Evolutionary conservation across 441 rosid species (phyloP).

Genomic region (Pelargonium australe): DNA sequence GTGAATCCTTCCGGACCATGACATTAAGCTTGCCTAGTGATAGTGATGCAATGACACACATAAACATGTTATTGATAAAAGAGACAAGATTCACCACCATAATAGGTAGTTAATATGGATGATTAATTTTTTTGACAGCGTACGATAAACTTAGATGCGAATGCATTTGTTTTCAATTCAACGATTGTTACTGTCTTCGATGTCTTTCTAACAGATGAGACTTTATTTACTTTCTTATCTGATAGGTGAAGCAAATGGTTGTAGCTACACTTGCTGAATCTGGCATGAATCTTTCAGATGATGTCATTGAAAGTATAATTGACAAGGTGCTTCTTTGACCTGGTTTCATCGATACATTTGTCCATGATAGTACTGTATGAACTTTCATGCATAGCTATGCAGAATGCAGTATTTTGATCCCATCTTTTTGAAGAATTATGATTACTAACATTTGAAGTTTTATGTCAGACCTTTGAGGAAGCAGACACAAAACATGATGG

Average conservation of each 20-base stretch:
- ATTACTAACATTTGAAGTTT: conserved; percentile 15
- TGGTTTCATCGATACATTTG: neutral
- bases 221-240: conserved; percentile 5
- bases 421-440: neutral
- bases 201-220: neutral
- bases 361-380: neutral
- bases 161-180: neutral
- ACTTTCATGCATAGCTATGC: neutral
- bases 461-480: conserved; percentile 75
- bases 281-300: conserved; percentile 90
- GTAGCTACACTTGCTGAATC: conserved; percentile 94
- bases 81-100: too few species aligned
- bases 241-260: conserved; percentile 88
- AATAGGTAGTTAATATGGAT: too few species aligned
- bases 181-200: neutral
- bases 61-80: too few species aligned
- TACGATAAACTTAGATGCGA: neutral
- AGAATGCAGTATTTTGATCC: neutral
- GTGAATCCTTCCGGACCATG: too few species aligned
- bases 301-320: conserved; percentile 79
- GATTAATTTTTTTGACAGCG: too few species aligned
- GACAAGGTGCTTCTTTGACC: conserved; percentile 53
- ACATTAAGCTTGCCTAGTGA: too few species aligned
- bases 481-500: conserved; percentile 96
- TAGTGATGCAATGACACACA: too few species aligned